These are phyloP conservation scores for Eucalyptus pauciflora DNA, from an alignment of 345 rosid genomes.

Conservation along the genomic window DNA sequence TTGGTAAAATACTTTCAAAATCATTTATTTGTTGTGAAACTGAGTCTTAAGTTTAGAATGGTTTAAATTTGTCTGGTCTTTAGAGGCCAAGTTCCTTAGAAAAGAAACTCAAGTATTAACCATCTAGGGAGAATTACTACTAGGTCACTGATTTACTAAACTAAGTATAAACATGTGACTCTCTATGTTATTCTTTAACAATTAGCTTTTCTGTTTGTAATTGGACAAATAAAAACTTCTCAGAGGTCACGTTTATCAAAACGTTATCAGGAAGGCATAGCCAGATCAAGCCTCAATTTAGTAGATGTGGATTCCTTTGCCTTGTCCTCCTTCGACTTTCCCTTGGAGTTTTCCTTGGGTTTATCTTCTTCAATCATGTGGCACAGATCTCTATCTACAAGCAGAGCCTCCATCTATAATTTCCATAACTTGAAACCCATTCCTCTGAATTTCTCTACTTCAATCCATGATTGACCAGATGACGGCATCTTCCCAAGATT, in stretches of 20 bases:
- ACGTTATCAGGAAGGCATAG: background rate
- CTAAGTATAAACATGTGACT: background rate
- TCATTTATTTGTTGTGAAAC: accelerated
- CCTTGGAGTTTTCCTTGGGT: background rate
- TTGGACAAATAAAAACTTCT: background rate
- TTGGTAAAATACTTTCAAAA: no score
- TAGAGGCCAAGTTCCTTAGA: background rate
- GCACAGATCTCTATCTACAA: background rate
- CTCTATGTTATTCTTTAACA: background rate
- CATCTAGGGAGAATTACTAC: background rate
- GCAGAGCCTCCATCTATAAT: background rate
- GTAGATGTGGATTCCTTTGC: background rate
- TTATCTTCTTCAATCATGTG: background rate
- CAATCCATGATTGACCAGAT: background rate
- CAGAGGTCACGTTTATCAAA: background rate
- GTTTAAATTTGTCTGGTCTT: background rate
- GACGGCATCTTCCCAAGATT: background rate
- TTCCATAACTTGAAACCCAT: background rate
- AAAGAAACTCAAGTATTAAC: background rate
- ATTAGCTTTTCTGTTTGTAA: background rate
- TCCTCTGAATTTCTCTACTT: background rate
- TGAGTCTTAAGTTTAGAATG: background rate
- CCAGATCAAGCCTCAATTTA: background rate
- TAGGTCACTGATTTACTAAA: background rate
- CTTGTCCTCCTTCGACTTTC: background rate